Evolutionary conservation across 192 early-diverging fungal species (phyloP), one percentile per base, ranked within the genome.

Genomic region (Linnemannia elongata): DNA sequence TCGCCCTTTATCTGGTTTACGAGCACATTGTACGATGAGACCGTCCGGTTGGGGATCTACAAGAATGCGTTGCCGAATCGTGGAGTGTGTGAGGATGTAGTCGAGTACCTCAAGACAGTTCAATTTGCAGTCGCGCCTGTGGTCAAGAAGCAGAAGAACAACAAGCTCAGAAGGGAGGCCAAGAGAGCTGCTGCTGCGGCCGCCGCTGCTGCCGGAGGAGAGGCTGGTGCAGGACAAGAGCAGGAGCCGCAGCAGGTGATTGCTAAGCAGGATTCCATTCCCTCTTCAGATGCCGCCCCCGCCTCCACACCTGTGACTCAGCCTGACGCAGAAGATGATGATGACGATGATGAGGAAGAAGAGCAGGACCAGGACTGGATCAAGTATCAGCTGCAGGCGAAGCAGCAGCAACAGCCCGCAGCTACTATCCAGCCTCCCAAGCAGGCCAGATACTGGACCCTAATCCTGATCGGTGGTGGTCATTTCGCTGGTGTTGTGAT

Each of bases 401-500:
- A 80, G 60, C 75, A 77, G 47, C 52, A 45, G 52, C 74, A 49
- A 35, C 35, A 76, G 39, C 47, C 69, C 20, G 33, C 38, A 6
- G 13, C 8, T 22, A 15, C 74, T 4, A 47, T 70, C 17, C 41
- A 75, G 12, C 18, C 73, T 20, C 17, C 41, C 1, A n/a, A 47
- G 9, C 88, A 81, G 79, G 78, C 88, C 13, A 76, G 90, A 22
- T 88, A 79, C 18, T 99, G 97, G 97, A 93, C 94, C 18, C 75
- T 99, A 9, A 76, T 99, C 33, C 93, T 95, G 92, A 77, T 96
- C 42, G 93, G 94, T n/a, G 95, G 94, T 70, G 97, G 98, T 18
- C 95, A 97, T 82, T 99, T 99, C 91, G 97, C 97, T 10, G 98
- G 94, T 20, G 92, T 94, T 5, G 92, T 99, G 12, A 91, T 98